These are phyloP conservation scores for Aspergillus tamarii DNA, from an alignment of 2,329 filamentous ascomycete species.

Conservation along the genomic window DNA sequence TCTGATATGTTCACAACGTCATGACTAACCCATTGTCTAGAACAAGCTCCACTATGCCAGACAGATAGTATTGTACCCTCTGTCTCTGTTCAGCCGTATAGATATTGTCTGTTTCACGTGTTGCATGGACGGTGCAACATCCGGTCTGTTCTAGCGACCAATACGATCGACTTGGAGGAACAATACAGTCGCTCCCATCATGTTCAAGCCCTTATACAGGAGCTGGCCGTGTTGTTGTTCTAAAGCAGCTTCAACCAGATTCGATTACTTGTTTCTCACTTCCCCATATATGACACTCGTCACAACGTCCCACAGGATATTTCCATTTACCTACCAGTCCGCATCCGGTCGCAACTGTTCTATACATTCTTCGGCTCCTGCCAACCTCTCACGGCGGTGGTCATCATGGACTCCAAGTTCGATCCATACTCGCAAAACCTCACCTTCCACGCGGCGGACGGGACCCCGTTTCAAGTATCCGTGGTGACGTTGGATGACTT, in stretches of 20 bases:
- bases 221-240: neutral
- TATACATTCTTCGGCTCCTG: neutral
- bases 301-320: slow-evolving; percentile 7
- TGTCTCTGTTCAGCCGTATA: neutral
- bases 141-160: slow-evolving; percentile 13
- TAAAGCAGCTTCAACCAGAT: neutral
- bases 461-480: slow-evolving; percentile 44
- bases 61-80: slow-evolving; percentile 16
- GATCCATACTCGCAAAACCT: slow-evolving; percentile 58
- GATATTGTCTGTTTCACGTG: slow-evolving; percentile 37
- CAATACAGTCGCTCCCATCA: neutral
- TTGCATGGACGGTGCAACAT: slow-evolving; percentile 15
- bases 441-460: slow-evolving; percentile 51
- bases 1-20: slow-evolving; percentile 1
- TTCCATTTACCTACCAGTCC: neutral
- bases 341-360: neutral
- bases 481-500: slow-evolving; percentile 51
- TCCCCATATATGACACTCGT: neutral
- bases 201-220: slow-evolving; percentile 19
- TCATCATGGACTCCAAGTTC: slow-evolving; percentile 38
- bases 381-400: neutral
- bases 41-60: neutral
- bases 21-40: slow-evolving; percentile 14
- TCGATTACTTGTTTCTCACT: neutral
- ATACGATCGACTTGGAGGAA: slow-evolving; percentile 4